phyloP scores from a whole-genome alignment of 1,139 yeast genomes.

The Candida sojae region DNA sequence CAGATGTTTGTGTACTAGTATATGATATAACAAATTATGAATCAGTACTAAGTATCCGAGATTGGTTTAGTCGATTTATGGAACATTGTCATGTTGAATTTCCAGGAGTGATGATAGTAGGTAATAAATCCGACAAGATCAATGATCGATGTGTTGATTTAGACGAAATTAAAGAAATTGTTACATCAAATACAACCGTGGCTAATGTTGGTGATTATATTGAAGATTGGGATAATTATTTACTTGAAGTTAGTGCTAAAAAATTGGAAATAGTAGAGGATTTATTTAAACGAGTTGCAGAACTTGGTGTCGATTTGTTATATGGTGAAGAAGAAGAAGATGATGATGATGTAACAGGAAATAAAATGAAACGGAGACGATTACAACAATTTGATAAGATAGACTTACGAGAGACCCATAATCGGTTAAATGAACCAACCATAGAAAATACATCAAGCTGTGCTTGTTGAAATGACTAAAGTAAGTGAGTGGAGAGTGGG shows the following conservation, averaged over 20 bases:
- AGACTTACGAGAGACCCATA: constrained; percentile 25
- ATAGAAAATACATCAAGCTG: constrained; percentile 17
- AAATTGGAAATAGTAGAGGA: constrained; percentile 35
- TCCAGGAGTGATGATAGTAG: constrained; percentile 57
- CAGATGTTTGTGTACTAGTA: constrained; percentile 58
- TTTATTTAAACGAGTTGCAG: constrained; percentile 47
- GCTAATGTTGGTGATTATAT: constrained; percentile 35
- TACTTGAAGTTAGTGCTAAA: constrained; percentile 49
- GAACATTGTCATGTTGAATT: constrained; percentile 50
- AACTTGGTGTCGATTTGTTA: constrained; percentile 33
- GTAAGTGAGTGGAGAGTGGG: not conserved
- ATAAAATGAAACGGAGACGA: constrained; percentile 14
- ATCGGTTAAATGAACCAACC: constrained; percentile 10
- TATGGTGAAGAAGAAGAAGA: constrained; percentile 15
- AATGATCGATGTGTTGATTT: constrained; percentile 41
- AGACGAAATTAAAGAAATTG: constrained; percentile 43
- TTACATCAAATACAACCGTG: constrained; percentile 27
- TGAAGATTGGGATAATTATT: constrained; percentile 41
- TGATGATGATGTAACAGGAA: not conserved
- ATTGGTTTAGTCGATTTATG: constrained; percentile 54
- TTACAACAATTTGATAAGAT: constrained; percentile 43
- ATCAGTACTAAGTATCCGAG: constrained; percentile 50
- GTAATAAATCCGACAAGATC: constrained; percentile 51
- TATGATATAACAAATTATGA: constrained; percentile 60
- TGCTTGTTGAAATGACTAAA: constrained; percentile 20